phyloP scores from a whole-genome alignment of 306 rosid genomes.

The Prunus persica region Prunus_persica_NCBIv2 NC_034016.1:14780501-14781000 shows the following conservation, averaged over 20 bases:
- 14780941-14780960: constrained; percentile 82
- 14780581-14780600: neutral
- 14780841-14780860: constrained; percentile 6
- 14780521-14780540: constrained; percentile 47
- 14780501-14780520: constrained; percentile 73
- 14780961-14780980: constrained; percentile 75
- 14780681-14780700: constrained; percentile 46
- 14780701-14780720: constrained; percentile 19
- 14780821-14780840: neutral
- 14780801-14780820: constrained; percentile 1
- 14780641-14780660: constrained; percentile 17
- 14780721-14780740: constrained; percentile 38
- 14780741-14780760: constrained; percentile 60
- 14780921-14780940: constrained; percentile 83
- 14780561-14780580: constrained; percentile 21
- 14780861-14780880: constrained; percentile 47
- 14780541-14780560: constrained; percentile 48
- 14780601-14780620: constrained; percentile 10
- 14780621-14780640: constrained; percentile 19
- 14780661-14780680: constrained; percentile 25
- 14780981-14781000: constrained; percentile 87
- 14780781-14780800: constrained; percentile 46
- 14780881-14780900: constrained; percentile 59
- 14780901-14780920: constrained; percentile 80
- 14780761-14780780: constrained; percentile 49